These are phyloP conservation scores for Candida sanyaensis DNA, from an alignment of 1,139 yeast genomes.

Conservation along the genomic window DNA sequence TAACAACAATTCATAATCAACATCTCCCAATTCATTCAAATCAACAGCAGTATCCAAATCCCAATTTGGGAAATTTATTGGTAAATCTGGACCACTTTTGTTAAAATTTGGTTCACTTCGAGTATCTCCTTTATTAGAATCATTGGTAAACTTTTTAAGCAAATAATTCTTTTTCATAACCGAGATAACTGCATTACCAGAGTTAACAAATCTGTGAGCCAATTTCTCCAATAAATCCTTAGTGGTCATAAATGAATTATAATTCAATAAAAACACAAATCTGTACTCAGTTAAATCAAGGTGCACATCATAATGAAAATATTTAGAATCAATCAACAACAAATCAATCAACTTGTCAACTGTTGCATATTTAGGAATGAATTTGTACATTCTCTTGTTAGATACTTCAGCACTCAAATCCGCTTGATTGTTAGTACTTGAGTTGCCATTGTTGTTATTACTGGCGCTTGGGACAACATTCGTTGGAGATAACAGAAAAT, in stretches of 20 bases:
- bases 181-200: constrained; percentile 51
- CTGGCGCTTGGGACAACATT: neutral
- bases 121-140: neutral
- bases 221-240: constrained; percentile 44
- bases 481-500: constrained; percentile 26
- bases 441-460: constrained; percentile 2
- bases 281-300: constrained; percentile 47
- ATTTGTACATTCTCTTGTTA: constrained; percentile 14
- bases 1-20: constrained; percentile 58
- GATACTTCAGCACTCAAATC: constrained; percentile 4
- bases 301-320: constrained; percentile 38
- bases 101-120: constrained; percentile 6
- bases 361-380: constrained; percentile 44
- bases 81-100: constrained; percentile 7
- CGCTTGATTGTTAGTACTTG: neutral
- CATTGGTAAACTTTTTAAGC: constrained; percentile 11
- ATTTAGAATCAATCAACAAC: constrained; percentile 40
- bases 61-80: constrained; percentile 58
- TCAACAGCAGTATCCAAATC: constrained; percentile 36
- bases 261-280: constrained; percentile 45
- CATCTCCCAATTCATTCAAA: constrained; percentile 42
- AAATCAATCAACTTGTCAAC: constrained; percentile 45
- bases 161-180: constrained; percentile 38
- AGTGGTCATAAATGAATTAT: constrained; percentile 45
- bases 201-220: constrained; percentile 45